These are phyloP conservation scores for Euphorbia lathyris DNA, from an alignment of 345 rosid genomes.

Conservation along the genomic window DNA sequence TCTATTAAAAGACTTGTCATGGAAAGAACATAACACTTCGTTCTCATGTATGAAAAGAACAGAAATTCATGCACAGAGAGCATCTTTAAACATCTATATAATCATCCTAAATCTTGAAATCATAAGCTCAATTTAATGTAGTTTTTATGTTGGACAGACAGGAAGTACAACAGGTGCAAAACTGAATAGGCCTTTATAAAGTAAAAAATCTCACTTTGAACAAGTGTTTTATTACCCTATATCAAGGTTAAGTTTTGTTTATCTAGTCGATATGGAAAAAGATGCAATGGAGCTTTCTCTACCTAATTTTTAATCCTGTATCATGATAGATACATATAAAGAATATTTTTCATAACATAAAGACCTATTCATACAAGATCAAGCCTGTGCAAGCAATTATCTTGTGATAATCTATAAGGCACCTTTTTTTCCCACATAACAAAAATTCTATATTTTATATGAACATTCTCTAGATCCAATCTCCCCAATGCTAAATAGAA, in stretches of 20 bases:
- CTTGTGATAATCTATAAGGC: neutral
- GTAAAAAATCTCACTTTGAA: neutral
- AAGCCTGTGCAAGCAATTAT: neutral
- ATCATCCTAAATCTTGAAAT: neutral
- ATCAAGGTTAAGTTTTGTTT: neutral
- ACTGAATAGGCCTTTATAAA: neutral
- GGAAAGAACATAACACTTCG: constrained; percentile 7
- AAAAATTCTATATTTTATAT: neutral
- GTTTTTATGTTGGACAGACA: neutral
- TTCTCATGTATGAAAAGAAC: neutral
- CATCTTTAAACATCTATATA: neutral
- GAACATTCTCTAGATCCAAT: constrained; percentile 3
- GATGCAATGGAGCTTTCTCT: neutral
- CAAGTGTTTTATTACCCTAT: neutral
- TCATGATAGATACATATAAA: neutral
- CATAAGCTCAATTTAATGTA: neutral
- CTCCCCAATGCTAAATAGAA: constrained; percentile 5
- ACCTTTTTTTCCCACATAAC: neutral
- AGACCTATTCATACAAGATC: neutral
- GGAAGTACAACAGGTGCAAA: neutral
- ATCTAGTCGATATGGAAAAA: neutral
- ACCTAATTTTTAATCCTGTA: constrained; percentile 3
- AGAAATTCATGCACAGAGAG: neutral
- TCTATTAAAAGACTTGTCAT: neutral
- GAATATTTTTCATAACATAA: neutral